phyloP scores from a whole-genome alignment of 495 filamentous ascomycete genomes.

The Tirmania nivea region DNA sequence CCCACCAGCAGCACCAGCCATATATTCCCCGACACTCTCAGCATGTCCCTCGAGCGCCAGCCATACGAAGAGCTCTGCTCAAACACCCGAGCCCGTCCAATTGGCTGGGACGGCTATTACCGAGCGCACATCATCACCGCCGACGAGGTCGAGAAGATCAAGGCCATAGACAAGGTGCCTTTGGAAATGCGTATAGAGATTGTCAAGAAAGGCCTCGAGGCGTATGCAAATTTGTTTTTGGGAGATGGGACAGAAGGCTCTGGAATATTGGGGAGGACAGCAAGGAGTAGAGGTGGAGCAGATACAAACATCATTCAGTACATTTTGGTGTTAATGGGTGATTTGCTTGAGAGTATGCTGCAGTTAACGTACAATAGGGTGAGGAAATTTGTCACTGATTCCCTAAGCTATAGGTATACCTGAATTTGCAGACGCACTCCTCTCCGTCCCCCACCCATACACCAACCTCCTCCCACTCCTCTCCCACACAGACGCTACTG shows the following conservation, averaged over 20 bases:
- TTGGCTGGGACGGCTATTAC: conserved; percentile 95
- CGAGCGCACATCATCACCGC: conserved; percentile 86
- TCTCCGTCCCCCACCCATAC: conserved; percentile 64
- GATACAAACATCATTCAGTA: conserved; percentile 66
- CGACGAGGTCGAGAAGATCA: conserved; percentile 84
- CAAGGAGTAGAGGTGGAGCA: conserved; percentile 32
- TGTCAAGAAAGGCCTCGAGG: conserved; percentile 54
- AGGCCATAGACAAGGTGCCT: conserved; percentile 88
- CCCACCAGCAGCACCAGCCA: neutral
- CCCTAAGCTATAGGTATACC: conserved; percentile 41
- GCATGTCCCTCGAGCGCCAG: conserved; percentile 74
- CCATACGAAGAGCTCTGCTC: conserved; percentile 77
- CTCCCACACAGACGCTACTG: conserved; percentile 58
- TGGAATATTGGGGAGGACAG: conserved; percentile 63
- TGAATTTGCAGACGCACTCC: conserved; percentile 46
- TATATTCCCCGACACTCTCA: conserved; percentile 11
- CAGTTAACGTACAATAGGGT: neutral
- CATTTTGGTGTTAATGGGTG: conserved; percentile 69
- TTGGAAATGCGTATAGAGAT: conserved; percentile 66
- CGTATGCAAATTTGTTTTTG: conserved; percentile 57
- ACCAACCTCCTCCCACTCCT: conserved; percentile 67
- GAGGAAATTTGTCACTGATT: conserved; percentile 6
- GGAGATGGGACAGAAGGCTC: conserved; percentile 41
- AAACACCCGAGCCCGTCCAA: conserved; percentile 82
- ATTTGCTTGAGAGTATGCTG: conserved; percentile 59